These are phyloP conservation scores for Calocybe indica DNA, from an alignment of 768 basidiomycete species.

Conservation along the genomic window DNA sequence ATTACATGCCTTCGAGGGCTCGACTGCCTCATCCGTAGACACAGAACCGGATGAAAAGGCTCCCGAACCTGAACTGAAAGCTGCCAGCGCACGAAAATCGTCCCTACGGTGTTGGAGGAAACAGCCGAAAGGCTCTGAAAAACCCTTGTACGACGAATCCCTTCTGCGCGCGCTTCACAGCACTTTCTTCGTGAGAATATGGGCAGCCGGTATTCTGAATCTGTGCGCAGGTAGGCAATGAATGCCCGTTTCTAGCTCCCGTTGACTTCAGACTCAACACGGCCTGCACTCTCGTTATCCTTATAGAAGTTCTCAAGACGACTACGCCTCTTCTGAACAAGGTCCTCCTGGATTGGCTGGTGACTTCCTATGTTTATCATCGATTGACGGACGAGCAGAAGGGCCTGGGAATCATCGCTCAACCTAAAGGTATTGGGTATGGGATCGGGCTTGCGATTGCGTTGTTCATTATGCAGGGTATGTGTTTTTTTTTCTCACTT, in stretches of 20 bases:
- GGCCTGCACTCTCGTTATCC: slow-evolving; percentile 1
- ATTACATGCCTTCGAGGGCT: not conserved
- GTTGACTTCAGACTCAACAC: slow-evolving; percentile 1
- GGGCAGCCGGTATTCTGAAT: slow-evolving; percentile 42
- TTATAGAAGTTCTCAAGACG: slow-evolving; percentile 41
- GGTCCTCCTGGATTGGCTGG: slow-evolving; percentile 53
- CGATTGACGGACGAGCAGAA: slow-evolving; percentile 30
- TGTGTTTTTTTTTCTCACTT: slow-evolving; percentile 1
- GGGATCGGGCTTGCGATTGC: slow-evolving; percentile 57
- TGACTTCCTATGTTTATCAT: slow-evolving; percentile 38
- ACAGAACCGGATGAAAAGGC: not conserved
- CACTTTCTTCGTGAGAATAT: slow-evolving; percentile 42
- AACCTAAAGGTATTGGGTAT: slow-evolving; percentile 48
- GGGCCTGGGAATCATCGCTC: slow-evolving; percentile 21
- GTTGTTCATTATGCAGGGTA: slow-evolving; percentile 58
- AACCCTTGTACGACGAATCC: slow-evolving; percentile 35
- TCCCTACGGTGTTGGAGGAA: not conserved
- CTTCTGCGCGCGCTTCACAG: slow-evolving; percentile 40
- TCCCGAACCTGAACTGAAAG: not conserved
- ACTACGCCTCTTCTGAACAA: slow-evolving; percentile 55
- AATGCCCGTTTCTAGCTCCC: slow-evolving; percentile 1
- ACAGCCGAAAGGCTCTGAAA: not conserved
- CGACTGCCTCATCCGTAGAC: not conserved
- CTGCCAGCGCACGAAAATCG: not conserved
- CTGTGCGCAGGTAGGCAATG: slow-evolving; percentile 28